Evolutionary conservation across 192 early-diverging fungal species (phyloP).

Genomic region (Linnemannia exigua): DNA sequence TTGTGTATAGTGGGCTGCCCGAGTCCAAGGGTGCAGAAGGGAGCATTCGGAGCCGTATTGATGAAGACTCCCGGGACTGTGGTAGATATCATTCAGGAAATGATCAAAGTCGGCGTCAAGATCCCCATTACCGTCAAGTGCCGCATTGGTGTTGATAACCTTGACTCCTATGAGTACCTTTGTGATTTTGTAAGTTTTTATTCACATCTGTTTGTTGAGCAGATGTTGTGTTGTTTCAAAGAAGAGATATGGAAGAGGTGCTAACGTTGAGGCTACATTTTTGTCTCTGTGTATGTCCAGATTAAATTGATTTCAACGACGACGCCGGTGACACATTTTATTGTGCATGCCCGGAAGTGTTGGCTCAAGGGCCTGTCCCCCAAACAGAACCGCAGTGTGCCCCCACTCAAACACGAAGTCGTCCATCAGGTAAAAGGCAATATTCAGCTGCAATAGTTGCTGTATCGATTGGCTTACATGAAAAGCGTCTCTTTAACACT

Average conservation of each 20-base stretch:
- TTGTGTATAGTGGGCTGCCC: constrained; percentile 77
- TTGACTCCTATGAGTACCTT: constrained; percentile 74
- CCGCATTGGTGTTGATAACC: constrained; percentile 80
- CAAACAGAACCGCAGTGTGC: constrained; percentile 76
- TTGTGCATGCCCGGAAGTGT: constrained; percentile 81
- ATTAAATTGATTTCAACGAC: constrained; percentile 50
- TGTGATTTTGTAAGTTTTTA: constrained; percentile 59
- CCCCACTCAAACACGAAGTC: constrained; percentile 72
- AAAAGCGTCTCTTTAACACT: constrained; percentile 7
- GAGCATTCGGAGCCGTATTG: constrained; percentile 76
- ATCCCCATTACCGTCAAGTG: constrained; percentile 81
- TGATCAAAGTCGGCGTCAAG: constrained; percentile 56
- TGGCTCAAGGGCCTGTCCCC: constrained; percentile 76
- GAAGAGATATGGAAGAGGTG: too few relatives aligned
- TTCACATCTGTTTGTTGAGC: neutral
- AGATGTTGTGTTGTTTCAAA: neutral
- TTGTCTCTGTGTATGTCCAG: constrained; percentile 1
- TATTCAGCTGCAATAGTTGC: too few relatives aligned
- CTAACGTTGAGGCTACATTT: neutral
- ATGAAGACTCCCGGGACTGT: constrained; percentile 76
- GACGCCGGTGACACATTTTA: constrained; percentile 60
- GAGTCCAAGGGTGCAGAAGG: constrained; percentile 76
- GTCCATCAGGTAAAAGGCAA: constrained; percentile 61
- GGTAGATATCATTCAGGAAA: constrained; percentile 69
- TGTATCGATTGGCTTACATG: constrained; percentile 35